Conservation (phyloP, 306 rosid species). For the Citrullus amarus region DNA sequence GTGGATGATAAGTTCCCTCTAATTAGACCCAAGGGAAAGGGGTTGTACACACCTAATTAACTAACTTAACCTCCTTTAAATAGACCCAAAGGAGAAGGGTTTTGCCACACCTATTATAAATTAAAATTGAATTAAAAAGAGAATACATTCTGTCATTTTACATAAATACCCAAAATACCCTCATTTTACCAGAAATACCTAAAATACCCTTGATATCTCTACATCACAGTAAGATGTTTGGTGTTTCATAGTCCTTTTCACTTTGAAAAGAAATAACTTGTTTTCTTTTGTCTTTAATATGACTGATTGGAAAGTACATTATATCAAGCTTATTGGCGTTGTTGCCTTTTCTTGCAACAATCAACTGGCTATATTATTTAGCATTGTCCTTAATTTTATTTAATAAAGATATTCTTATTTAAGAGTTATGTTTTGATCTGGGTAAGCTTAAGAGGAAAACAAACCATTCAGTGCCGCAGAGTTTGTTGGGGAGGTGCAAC, state of each 20-base stretch:
- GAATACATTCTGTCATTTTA: too few species aligned
- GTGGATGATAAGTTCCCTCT: too few species aligned
- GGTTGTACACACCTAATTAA: too few species aligned
- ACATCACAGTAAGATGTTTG: too few species aligned
- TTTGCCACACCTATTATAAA: too few species aligned
- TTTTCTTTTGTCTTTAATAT: background rate
- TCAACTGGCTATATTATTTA: background rate
- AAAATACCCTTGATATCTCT: too few species aligned
- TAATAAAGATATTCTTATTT: background rate
- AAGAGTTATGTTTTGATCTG: slow-evolving; percentile 15
- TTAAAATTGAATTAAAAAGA: too few species aligned
- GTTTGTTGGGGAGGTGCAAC: slow-evolving; percentile 56
- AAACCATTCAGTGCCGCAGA: slow-evolving; percentile 62
- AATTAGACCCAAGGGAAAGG: too few species aligned
- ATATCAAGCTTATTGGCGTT: background rate
- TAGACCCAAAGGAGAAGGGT: too few species aligned
- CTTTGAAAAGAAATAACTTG: background rate
- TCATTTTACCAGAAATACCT: too few species aligned
- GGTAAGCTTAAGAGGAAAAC: slow-evolving; percentile 75
- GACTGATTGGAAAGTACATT: background rate
- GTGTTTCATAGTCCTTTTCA: background rate
- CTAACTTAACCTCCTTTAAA: too few species aligned
- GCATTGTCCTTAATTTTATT: background rate
- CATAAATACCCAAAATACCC: too few species aligned
- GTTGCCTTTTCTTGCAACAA: background rate